Base-by-base conservation (phyloP, 768 basidiomycete species). In the Gloeostereum incarnatum region DNA sequence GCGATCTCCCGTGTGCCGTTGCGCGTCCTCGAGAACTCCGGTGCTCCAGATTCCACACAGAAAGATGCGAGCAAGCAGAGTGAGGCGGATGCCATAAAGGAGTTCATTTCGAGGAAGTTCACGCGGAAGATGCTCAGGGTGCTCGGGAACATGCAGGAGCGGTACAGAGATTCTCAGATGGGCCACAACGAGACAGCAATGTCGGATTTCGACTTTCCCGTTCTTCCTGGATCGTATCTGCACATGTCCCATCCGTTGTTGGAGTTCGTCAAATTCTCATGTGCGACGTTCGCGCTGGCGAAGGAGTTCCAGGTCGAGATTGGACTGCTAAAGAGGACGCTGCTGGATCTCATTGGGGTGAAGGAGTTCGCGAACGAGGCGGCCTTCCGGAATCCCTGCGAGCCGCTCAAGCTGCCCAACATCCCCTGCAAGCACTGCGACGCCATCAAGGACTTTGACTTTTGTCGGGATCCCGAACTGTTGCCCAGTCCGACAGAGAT, bases 341-440 rank as follows among this genome's bases (percentile, higher is more conserved):
- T 94, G 10, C 73, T 99, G 39, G 93, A 98, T 44, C 63, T 97
- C 33, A 73, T 93, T 26, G 79, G 82, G 8, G 69, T 94, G 25
- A 76, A 81, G 35, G 91, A 96, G 56, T 98, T 94, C 50, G 78
- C 90, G 5, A 63, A 64, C 37, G 86, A 92, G 35, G 92, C 92
- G 3, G 57, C 69, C 1, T 99, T 93, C 69, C 76, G 77, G 38
- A 96, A 96, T 54, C 93, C 93, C 0, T 97, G 92, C 61, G 82
- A 90, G 53, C 77, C 87, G 6, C 69, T 94, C 39, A 83, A 84
- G 48, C 58, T 98, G 19, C 66, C 79, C 31, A 87, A 87, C 54
- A 83, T 97, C 25, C 86, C 93, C 21, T 97, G 94, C 55, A 77
- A 74, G 29, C 75, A 81, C 50, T 98, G 88, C 60, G 92, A 91